Conservation (phyloP, 768 basidiomycete species). For the Amanita exitialis region DNA sequence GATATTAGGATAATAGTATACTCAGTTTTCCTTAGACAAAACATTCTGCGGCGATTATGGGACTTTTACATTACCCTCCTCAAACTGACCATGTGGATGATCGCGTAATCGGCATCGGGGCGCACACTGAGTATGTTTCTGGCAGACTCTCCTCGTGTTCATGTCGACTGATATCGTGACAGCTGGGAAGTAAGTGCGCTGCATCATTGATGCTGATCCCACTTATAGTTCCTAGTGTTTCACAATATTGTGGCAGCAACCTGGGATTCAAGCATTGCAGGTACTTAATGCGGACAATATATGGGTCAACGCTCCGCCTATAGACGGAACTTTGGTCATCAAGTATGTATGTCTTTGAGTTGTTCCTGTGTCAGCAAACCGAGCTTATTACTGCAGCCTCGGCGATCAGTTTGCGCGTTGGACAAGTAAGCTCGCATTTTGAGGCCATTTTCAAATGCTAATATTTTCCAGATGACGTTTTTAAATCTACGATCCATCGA, state of each 20-base stretch:
- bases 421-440: slow-evolving; percentile 54
- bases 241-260: slow-evolving; percentile 80
- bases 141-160: background rate
- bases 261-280: slow-evolving; percentile 66
- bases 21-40: slow-evolving; percentile 37
- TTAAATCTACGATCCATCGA: slow-evolving; percentile 85
- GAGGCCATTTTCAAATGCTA: background rate
- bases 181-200: slow-evolving; percentile 32
- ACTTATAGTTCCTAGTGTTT: slow-evolving; percentile 45
- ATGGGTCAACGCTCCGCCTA: slow-evolving; percentile 79
- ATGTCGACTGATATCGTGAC: background rate
- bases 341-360: slow-evolving; percentile 40
- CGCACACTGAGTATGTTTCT: slow-evolving; percentile 59
- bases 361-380: background rate
- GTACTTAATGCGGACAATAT: slow-evolving; percentile 65
- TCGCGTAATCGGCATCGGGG: slow-evolving; percentile 73
- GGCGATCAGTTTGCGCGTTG: slow-evolving; percentile 85
- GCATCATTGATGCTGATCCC: background rate
- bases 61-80: slow-evolving; percentile 70
- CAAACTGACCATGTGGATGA: slow-evolving; percentile 52
- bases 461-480: slow-evolving; percentile 60
- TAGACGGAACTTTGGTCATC: slow-evolving; percentile 75
- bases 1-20: background rate
- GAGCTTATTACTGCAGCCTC: slow-evolving; percentile 29
- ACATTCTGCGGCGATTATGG: slow-evolving; percentile 77